Conservation (phyloP, 2,329 filamentous ascomycete species). For the Colletotrichum sp. region DNA sequence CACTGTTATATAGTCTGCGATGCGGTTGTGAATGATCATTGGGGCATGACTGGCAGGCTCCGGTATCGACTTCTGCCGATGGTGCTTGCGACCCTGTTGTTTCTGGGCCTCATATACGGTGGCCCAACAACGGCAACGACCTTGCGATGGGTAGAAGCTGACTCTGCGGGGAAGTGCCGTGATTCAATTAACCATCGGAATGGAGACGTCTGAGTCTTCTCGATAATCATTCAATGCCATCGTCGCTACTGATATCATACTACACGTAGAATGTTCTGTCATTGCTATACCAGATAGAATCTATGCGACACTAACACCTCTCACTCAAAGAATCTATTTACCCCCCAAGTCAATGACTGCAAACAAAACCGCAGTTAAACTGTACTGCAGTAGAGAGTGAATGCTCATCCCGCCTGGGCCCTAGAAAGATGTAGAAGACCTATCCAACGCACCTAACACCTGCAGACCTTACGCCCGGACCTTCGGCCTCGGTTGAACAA, state of each 20-base stretch:
- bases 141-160: background rate
- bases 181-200: background rate
- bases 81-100: background rate
- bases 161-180: fast-evolving
- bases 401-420: background rate
- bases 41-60: background rate
- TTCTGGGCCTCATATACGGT: background rate
- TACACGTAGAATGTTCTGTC: background rate
- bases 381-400: background rate
- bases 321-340: background rate
- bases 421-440: background rate
- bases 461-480: background rate
- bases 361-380: fast-evolving
- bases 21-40: background rate
- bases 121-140: background rate
- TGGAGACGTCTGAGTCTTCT: background rate
- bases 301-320: background rate
- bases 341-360: background rate
- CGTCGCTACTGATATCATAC: background rate
- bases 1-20: background rate
- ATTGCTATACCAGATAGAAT: background rate
- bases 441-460: background rate
- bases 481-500: background rate
- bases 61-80: fast-evolving
- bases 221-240: background rate